These are phyloP conservation scores for Yarrowia sp. DNA, from an alignment of 805 yeast species.

Conservation along the genomic window DNA sequence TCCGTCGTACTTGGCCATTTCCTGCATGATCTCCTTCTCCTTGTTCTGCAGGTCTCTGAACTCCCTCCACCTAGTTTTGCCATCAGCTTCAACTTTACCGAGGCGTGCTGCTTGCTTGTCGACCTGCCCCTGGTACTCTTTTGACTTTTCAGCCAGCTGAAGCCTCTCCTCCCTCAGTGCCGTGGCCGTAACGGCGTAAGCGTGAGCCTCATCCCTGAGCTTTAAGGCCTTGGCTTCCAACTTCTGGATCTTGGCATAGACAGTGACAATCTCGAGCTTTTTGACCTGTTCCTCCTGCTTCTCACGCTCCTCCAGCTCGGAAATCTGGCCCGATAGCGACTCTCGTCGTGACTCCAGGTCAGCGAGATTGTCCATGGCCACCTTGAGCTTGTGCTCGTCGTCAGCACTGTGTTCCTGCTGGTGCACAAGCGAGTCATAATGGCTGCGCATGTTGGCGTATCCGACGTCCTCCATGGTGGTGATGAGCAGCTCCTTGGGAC, in stretches of 20 bases:
- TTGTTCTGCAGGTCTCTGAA: not conserved
- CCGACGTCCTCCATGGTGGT: conserved; percentile 84
- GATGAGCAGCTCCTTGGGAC: conserved; percentile 67
- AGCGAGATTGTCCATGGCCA: conserved; percentile 30
- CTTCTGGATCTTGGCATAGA: not conserved
- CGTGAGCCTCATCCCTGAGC: not conserved
- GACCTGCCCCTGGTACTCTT: not conserved
- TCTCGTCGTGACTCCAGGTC: not conserved
- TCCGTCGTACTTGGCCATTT: not conserved
- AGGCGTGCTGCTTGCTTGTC: not conserved
- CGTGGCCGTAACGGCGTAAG: not conserved
- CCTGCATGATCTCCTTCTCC: not conserved
- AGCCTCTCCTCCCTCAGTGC: not conserved
- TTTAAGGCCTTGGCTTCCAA: not conserved
- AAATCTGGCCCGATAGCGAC: conserved; percentile 36
- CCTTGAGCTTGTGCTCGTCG: conserved; percentile 34
- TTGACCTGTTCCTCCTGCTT: not conserved
- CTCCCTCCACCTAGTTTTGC: not conserved
- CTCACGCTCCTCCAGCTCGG: conserved; percentile 32
- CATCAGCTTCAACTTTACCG: no score
- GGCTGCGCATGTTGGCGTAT: conserved; percentile 52
- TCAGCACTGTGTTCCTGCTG: conserved; percentile 51
- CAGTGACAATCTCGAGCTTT: not conserved
- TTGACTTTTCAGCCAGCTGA: not conserved
- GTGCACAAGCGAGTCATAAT: conserved; percentile 56